Percentiles rank a stretch among this genome's conserved stretches.
Conservation (phyloP, 148 eudicot genomes). For the Tetragonia tetragonoides region DNA sequence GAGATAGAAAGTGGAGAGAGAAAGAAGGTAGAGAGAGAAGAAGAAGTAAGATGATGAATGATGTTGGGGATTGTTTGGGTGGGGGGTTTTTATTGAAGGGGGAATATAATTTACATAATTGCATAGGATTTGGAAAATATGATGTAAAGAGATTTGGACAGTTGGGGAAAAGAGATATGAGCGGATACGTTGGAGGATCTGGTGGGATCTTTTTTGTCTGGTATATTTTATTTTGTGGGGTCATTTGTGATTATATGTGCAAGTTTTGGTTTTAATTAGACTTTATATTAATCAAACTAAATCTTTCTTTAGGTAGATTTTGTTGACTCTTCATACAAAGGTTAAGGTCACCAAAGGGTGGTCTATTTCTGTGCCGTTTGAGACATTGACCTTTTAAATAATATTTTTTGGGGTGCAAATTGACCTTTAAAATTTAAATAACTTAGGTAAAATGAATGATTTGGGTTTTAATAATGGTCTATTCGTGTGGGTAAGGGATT, state of each 20-base stretch:
- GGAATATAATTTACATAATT: constrained; percentile 2
- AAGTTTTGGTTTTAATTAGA: too few relatives aligned
- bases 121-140: constrained; percentile 1
- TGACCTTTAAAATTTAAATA: too few relatives aligned
- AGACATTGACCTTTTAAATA: too few relatives aligned
- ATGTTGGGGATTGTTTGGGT: neutral
- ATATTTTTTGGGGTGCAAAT: too few relatives aligned
- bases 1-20: too few relatives aligned
- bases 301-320: neutral
- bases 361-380: too few relatives aligned
- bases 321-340: neutral
- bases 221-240: constrained; percentile 19
- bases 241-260: neutral
- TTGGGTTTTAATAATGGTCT: too few relatives aligned
- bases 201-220: constrained; percentile 25
- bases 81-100: constrained; percentile 13
- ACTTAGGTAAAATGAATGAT: too few relatives aligned
- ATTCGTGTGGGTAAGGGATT: too few relatives aligned
- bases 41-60: neutral
- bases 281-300: neutral
- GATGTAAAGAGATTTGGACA: constrained; percentile 21
- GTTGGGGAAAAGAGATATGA: constrained; percentile 20
- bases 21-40: neutral
- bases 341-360: neutral
- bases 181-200: constrained; percentile 26